These are phyloP conservation scores for Podaxis sp. DNA, from an alignment of 768 basidiomycete species.

Conservation along the genomic window DNA sequence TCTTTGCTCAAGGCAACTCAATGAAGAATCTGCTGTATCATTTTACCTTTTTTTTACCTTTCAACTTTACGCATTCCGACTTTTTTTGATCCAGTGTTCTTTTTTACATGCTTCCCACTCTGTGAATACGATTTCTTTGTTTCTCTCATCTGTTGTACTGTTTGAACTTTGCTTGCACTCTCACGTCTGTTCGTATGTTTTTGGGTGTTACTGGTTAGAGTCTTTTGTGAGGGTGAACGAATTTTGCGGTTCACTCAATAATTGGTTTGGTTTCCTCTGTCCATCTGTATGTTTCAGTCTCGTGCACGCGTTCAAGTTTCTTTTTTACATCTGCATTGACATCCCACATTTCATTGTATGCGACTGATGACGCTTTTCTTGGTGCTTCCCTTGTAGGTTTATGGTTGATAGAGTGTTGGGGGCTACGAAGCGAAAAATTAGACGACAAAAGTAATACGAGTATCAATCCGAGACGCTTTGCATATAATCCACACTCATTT, in stretches of 20 bases:
- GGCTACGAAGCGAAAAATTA: neutral
- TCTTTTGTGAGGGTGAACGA: too few relatives aligned
- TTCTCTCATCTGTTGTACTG: neutral
- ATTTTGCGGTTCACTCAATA: too few relatives aligned
- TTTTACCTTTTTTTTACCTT: neutral
- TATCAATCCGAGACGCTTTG: too few relatives aligned
- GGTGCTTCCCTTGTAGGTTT: neutral
- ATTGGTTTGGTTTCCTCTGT: neutral
- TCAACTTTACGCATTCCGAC: neutral
- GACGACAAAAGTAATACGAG: neutral
- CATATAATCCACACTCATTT: too few relatives aligned
- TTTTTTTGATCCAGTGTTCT: neutral
- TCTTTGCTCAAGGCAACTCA: constrained; percentile 10
- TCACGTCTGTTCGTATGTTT: too few relatives aligned
- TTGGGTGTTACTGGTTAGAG: too few relatives aligned
- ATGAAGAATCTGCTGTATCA: constrained; percentile 11
- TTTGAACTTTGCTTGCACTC: too few relatives aligned
- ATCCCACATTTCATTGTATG: neutral
- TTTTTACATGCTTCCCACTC: neutral
- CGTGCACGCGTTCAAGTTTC: neutral
- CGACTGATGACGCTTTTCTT: neutral
- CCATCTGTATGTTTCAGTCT: neutral
- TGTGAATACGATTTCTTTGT: constrained; percentile 9
- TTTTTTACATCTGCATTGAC: neutral
- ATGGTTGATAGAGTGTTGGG: neutral